These are phyloP conservation scores for Carex arenaria DNA, from an alignment of 202 grass and related monocot genomes.

Conservation along the genomic window DNA sequence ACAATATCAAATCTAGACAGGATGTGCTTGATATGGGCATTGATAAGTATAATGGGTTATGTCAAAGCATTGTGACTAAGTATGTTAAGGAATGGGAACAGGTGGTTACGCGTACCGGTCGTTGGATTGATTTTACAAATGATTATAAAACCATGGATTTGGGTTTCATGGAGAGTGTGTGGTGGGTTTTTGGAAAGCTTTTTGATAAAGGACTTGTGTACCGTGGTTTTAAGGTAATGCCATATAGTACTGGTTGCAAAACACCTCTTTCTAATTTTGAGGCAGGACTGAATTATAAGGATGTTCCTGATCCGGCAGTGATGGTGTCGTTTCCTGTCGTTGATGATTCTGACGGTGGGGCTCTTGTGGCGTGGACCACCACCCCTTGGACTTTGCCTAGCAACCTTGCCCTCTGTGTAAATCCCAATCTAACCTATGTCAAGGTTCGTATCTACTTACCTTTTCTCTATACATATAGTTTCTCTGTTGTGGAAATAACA, in stretches of 20 bases:
- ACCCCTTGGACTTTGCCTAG: slow-evolving; percentile 98
- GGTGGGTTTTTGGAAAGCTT: slow-evolving; percentile 91
- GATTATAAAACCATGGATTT: slow-evolving; percentile 98
- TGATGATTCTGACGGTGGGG: slow-evolving; percentile 58
- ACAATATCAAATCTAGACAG: slow-evolving; percentile 75
- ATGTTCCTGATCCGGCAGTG: slow-evolving; percentile 77
- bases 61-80: slow-evolving; percentile 87
- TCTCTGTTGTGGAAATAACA: too few relatives aligned
- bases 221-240: slow-evolving; percentile 97
- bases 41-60: slow-evolving; percentile 78
- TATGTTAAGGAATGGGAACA: slow-evolving; percentile 91
- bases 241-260: slow-evolving; percentile 97
- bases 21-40: slow-evolving; percentile 91
- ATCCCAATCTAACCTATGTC: slow-evolving; percentile 70
- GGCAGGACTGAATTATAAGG: slow-evolving; percentile 86
- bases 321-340: slow-evolving; percentile 82
- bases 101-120: slow-evolving; percentile 63
- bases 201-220: slow-evolving; percentile 89
- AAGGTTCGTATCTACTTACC: slow-evolving; percentile 49
- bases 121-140: slow-evolving; percentile 93
- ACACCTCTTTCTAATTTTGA: slow-evolving; percentile 92
- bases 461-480: background rate
- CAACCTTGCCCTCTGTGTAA: slow-evolving; percentile 93
- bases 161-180: slow-evolving; percentile 83
- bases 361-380: slow-evolving; percentile 90